Percentiles rank a stretch among this genome's conserved stretches.
phyloP scores from a whole-genome alignment of 345 rosid species.

The Hevea brasiliensis region DNA sequence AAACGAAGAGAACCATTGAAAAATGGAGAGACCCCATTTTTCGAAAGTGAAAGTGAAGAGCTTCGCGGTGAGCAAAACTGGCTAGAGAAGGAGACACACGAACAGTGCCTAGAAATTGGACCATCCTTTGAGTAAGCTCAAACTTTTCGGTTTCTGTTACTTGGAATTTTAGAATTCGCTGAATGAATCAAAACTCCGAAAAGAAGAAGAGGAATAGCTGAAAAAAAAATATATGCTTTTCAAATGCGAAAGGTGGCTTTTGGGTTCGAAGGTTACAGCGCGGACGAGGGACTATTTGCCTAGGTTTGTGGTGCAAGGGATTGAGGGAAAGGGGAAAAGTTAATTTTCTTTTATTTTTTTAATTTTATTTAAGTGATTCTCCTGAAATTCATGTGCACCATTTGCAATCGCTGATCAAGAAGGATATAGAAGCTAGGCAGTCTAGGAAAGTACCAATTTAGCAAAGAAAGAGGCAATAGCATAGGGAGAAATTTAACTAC shows the following conservation, averaged over 20 bases:
- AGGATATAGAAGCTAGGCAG: no score
- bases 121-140: slow-evolving; percentile 21
- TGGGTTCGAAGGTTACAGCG: no score
- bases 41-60: slow-evolving; percentile 15
- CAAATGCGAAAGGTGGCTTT: not conserved
- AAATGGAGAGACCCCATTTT: slow-evolving; percentile 25
- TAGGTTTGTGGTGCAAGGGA: no score
- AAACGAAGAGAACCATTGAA: slow-evolving; percentile 42
- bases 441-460: no score
- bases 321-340: no score
- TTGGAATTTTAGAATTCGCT: not conserved
- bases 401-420: no score
- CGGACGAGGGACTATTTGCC: no score
- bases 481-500: not conserved
- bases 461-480: not conserved
- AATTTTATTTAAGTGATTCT: no score
- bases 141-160: not conserved
- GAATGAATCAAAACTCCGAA: no score
- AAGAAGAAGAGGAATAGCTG: no score
- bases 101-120: slow-evolving; percentile 46
- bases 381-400: no score
- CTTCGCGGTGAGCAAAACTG: slow-evolving; percentile 29
- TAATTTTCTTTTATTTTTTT: no score
- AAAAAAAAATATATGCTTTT: not conserved
- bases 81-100: slow-evolving; percentile 35